These are phyloP conservation scores for Solanum lycopersicoides DNA, from an alignment of 257 asterid species.

Conservation along the genomic window DNA sequence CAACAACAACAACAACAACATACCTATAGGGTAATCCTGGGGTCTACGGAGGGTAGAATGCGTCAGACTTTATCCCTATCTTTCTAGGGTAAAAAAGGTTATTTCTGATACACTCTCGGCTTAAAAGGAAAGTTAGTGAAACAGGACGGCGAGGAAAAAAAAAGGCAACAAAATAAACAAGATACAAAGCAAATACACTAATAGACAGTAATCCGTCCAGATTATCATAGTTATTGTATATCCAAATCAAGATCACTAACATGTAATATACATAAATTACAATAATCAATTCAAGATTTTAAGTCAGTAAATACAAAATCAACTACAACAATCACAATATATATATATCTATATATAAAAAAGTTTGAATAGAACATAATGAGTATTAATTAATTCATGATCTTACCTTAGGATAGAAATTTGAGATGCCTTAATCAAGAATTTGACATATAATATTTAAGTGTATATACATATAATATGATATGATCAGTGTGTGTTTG, in stretches of 20 bases:
- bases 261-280: neutral
- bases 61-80: neutral
- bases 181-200: neutral
- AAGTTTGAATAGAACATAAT: neutral
- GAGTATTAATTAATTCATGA: neutral
- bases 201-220: neutral
- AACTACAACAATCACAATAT: neutral
- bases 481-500: neutral
- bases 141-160: neutral
- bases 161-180: neutral
- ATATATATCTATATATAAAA: no score
- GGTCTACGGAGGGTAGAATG: neutral
- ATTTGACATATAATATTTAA: constrained; percentile 6
- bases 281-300: neutral
- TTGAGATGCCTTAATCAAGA: neutral
- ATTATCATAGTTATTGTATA: neutral
- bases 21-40: neutral
- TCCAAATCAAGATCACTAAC: neutral
- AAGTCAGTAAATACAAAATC: neutral
- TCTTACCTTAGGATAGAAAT: neutral
- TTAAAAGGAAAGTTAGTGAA: neutral
- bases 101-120: neutral
- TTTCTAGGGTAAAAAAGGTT: neutral
- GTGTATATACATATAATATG: neutral
- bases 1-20: neutral